phyloP scores from a whole-genome alignment of 2,329 filamentous ascomycete species.

The Dactylellina drechsleri region DNA sequence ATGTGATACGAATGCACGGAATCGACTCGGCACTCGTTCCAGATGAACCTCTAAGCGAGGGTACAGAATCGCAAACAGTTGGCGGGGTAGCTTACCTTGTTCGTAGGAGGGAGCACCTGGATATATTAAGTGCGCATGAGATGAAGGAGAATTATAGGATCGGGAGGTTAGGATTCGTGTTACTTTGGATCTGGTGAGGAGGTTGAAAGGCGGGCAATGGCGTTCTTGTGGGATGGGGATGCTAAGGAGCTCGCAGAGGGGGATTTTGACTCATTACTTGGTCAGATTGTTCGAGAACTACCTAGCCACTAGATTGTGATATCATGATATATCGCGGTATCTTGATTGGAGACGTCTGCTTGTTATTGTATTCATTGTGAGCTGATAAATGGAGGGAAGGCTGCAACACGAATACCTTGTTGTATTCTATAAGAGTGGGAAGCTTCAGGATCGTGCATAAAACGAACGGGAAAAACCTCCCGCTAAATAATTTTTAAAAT shows the following conservation, averaged over 20 bases:
- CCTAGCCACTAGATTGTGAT: too few relatives aligned
- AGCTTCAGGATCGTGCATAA: slow-evolving; percentile 35
- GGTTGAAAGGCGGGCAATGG: neutral
- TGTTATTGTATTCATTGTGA: too few relatives aligned
- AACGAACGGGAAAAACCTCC: neutral
- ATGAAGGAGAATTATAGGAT: slow-evolving; percentile 5
- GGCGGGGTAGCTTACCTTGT: slow-evolving; percentile 6
- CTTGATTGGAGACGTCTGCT: too few relatives aligned
- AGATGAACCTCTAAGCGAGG: neutral
- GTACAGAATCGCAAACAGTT: neutral
- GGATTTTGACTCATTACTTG: neutral
- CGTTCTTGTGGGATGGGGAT: slow-evolving; percentile 20
- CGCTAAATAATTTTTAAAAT: neutral
- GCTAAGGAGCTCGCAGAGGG: slow-evolving; percentile 15
- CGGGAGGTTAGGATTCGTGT: neutral
- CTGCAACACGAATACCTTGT: slow-evolving; percentile 25
- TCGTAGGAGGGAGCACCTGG: neutral
- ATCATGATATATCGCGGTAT: too few relatives aligned
- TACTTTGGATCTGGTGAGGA: neutral
- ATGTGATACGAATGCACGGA: slow-evolving; percentile 20
- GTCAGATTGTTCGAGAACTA: neutral
- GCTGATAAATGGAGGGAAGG: neutral
- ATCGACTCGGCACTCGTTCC: slow-evolving; percentile 22
- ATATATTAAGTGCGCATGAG: slow-evolving; percentile 13
- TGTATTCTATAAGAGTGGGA: slow-evolving; percentile 23